These are phyloP conservation scores for Prinsepia uniflora DNA, from an alignment of 306 rosid genomes.

Conservation along the genomic window DNA sequence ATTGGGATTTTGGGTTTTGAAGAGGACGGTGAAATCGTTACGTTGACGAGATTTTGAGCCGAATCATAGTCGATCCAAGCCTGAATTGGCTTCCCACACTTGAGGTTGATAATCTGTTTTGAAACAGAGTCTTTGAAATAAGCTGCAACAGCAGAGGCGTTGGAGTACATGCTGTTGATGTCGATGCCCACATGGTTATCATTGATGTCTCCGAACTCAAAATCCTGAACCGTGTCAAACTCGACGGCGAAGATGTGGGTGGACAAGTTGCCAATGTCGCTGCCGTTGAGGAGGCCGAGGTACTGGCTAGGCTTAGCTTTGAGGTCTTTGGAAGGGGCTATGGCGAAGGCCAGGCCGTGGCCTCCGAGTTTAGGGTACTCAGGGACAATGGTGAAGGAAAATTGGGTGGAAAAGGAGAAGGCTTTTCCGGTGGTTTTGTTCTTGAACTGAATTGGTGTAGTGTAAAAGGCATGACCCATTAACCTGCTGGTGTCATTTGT, in stretches of 20 bases:
- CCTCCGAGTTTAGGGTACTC: slow-evolving; percentile 85
- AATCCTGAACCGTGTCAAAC: slow-evolving; percentile 80
- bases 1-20: slow-evolving; percentile 54
- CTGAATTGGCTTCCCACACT: slow-evolving; percentile 50
- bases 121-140: slow-evolving; percentile 36
- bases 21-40: slow-evolving; percentile 54
- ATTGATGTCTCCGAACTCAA: slow-evolving; percentile 72
- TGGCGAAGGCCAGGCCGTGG: slow-evolving; percentile 75
- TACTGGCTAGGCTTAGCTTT: slow-evolving; percentile 70
- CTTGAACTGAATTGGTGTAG: slow-evolving; percentile 45
- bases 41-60: slow-evolving; percentile 28
- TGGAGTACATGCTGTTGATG: slow-evolving; percentile 57
- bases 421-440: slow-evolving; percentile 53
- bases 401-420: slow-evolving; percentile 65
- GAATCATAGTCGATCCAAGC: slow-evolving; percentile 84
- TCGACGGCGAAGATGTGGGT: slow-evolving; percentile 75
- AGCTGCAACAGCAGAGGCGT: slow-evolving; percentile 42
- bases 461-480: slow-evolving; percentile 54
- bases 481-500: slow-evolving; percentile 55
- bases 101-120: slow-evolving; percentile 39
- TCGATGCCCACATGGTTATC: slow-evolving; percentile 82
- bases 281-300: slow-evolving; percentile 61
- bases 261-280: slow-evolving; percentile 54
- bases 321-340: slow-evolving; percentile 45
- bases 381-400: slow-evolving; percentile 60